These are phyloP conservation scores for Phytophthora uliginosa DNA, from an alignment of 352 stramenopile species.

Conservation along the genomic window DNA sequence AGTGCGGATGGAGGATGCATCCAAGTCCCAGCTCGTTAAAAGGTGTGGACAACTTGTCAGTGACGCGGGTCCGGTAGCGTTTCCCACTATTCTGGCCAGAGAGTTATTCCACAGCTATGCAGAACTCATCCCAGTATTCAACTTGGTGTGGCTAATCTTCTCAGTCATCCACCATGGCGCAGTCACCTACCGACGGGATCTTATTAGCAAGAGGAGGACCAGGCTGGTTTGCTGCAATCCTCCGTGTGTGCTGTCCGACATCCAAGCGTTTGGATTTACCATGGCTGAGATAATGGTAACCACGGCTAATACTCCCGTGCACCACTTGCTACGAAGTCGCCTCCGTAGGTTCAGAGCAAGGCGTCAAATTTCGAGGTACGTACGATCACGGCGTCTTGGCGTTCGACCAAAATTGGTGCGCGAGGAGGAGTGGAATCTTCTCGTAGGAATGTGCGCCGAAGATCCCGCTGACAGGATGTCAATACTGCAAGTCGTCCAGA, in stretches of 20 bases:
- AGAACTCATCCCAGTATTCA: neutral
- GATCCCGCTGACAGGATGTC: neutral
- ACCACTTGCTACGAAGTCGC: neutral
- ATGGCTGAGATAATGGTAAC: neutral
- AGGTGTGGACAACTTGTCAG: neutral
- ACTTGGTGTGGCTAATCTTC: neutral
- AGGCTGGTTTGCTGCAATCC: neutral
- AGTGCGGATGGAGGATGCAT: neutral
- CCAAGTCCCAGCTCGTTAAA: neutral
- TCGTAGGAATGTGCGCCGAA: neutral
- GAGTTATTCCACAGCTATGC: neutral
- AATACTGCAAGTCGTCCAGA: neutral
- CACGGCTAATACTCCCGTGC: neutral
- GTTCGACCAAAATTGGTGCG: neutral
- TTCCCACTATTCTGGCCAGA: neutral
- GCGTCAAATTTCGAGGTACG: neutral
- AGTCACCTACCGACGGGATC: neutral
- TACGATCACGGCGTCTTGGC: neutral
- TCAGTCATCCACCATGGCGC: neutral
- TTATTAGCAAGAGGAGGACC: neutral
- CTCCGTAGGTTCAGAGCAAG: neutral
- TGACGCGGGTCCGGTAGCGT: neutral
- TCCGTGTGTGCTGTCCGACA: neutral
- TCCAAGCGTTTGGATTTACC: neutral
- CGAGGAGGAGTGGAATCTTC: neutral